These are phyloP conservation scores for Rhynchospora pubera DNA, from an alignment of 176 grass and related monocot genomes.

Conservation along the genomic window DNA sequence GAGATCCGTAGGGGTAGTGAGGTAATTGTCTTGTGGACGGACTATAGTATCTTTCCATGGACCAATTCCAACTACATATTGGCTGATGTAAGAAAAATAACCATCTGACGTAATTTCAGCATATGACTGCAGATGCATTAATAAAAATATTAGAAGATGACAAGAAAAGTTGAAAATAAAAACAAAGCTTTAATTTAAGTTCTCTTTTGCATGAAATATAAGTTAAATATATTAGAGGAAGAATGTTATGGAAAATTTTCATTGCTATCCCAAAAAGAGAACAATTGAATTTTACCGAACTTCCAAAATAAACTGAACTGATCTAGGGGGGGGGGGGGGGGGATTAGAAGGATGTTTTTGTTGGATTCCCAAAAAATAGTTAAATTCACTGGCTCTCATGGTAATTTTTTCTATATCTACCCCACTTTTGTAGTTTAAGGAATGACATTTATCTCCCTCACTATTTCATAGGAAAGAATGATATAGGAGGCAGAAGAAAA, in stretches of 20 bases:
- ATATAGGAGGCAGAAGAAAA: neutral
- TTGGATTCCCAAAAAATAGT: too few species aligned
- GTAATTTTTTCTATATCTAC: too few species aligned
- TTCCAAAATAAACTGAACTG: too few species aligned
- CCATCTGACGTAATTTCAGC: constrained; percentile 53
- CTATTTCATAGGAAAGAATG: too few species aligned
- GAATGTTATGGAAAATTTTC: neutral
- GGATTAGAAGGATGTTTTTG: too few species aligned
- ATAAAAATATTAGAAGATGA: neutral
- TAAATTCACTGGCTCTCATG: too few species aligned
- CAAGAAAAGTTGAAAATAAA: neutral
- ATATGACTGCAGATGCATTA: constrained; percentile 43
- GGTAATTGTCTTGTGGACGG: constrained; percentile 33
- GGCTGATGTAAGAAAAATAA: constrained; percentile 58
- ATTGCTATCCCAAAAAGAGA: neutral
- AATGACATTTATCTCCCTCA: too few species aligned
- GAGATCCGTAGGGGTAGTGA: constrained; percentile 47
- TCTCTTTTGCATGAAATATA: too few species aligned
- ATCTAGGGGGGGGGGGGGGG: too few species aligned
- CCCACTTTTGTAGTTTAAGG: too few species aligned
- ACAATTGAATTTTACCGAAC: too few species aligned
- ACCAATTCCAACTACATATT: constrained; percentile 69
- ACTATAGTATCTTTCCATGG: constrained; percentile 88
- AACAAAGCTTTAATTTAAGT: neutral
- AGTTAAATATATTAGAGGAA: too few species aligned